These are phyloP conservation scores for Cordyceps pruinosa DNA, from an alignment of 2,329 filamentous ascomycete genomes.

Conservation along the genomic window DNA sequence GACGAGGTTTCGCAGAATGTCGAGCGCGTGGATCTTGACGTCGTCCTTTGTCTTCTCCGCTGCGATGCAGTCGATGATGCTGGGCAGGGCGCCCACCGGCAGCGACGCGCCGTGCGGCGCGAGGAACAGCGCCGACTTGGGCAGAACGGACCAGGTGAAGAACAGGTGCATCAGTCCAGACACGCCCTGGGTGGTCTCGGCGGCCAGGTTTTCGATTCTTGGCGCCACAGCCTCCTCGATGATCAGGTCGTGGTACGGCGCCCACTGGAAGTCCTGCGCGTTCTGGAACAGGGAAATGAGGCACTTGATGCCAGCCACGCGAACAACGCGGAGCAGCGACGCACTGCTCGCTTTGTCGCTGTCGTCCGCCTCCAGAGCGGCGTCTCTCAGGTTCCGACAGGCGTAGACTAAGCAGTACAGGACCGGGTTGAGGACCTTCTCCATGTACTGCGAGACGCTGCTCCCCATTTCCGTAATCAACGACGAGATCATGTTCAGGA, in stretches of 20 bases:
- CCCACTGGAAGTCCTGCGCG: conserved; percentile 65
- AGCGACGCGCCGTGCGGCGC: conserved; percentile 30
- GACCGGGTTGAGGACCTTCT: conserved; percentile 65
- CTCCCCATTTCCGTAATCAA: conserved; percentile 79
- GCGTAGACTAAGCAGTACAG: conserved; percentile 74
- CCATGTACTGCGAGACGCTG: conserved; percentile 61
- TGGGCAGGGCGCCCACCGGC: conserved; percentile 58
- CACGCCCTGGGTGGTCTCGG: conserved; percentile 82
- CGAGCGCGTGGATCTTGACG: conserved; percentile 75
- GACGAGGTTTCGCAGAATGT: conserved; percentile 65
- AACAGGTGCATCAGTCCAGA: conserved; percentile 78
- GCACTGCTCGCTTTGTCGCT: conserved; percentile 36
- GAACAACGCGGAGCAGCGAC: conserved; percentile 59
- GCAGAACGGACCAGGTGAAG: conserved; percentile 68
- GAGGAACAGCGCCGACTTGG: conserved; percentile 62
- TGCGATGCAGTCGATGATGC: conserved; percentile 65
- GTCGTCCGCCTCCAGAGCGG: conserved; percentile 27
- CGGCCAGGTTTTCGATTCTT: conserved; percentile 67
- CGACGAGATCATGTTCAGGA: conserved; percentile 84
- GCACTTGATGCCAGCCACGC: conserved; percentile 74
- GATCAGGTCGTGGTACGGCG: conserved; percentile 61
- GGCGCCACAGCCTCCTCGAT: conserved; percentile 70
- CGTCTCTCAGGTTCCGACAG: conserved; percentile 50
- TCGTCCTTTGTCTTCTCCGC: conserved; percentile 73
- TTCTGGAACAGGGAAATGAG: conserved; percentile 72